These are phyloP conservation scores for Multifurca ochricompacta DNA, from an alignment of 768 basidiomycete genomes.

Conservation along the genomic window DNA sequence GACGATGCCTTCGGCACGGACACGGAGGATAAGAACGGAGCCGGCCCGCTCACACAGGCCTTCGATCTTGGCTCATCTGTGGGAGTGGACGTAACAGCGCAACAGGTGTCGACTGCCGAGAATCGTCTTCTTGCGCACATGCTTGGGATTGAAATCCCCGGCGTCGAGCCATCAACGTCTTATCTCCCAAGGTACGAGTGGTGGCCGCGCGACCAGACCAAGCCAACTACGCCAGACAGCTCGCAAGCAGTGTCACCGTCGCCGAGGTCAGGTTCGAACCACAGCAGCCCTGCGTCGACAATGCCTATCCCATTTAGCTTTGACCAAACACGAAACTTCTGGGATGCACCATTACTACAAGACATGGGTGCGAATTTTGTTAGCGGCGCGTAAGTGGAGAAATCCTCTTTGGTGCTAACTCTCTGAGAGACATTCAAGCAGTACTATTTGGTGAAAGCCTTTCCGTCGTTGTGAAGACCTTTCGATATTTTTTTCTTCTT, in stretches of 20 bases:
- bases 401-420: background rate
- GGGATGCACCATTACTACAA: conserved; percentile 12
- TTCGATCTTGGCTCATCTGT: background rate
- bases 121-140: conserved; percentile 20
- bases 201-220: conserved; percentile 17
- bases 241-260: conserved; percentile 16
- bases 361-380: conserved; percentile 3
- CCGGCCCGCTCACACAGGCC: background rate
- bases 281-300: conserved; percentile 17
- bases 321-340: conserved; percentile 17
- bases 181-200: conserved; percentile 16
- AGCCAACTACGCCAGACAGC: conserved; percentile 1
- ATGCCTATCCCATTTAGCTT: conserved; percentile 22
- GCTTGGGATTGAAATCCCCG: conserved; percentile 19
- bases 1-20: conserved; percentile 19
- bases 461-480: background rate
- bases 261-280: conserved; percentile 13
- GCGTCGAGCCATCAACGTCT: conserved; percentile 10
- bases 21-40: background rate
- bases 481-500: background rate
- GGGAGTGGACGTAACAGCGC: background rate
- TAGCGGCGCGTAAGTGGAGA: background rate
- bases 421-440: background rate
- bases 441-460: background rate
- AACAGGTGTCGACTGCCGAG: background rate